phyloP scores from a whole-genome alignment of 345 rosid genomes.

The Turnera subulata region DNA sequence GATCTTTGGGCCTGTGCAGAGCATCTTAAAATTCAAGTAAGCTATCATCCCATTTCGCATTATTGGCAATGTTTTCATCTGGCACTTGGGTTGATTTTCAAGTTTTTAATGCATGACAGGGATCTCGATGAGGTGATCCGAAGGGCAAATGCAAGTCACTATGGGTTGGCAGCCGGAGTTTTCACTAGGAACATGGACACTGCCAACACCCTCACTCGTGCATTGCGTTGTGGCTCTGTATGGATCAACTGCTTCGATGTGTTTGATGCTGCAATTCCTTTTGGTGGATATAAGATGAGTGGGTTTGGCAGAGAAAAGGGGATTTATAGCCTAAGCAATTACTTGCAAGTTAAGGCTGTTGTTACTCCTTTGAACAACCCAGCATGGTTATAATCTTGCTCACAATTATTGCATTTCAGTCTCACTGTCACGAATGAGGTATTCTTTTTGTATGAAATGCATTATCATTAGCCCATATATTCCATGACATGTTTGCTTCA shows the following conservation, averaged over 20 bases:
- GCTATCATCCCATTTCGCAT: neutral
- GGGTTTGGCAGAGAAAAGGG: slow-evolving; percentile 84
- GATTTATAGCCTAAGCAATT: slow-evolving; percentile 56
- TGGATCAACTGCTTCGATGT: slow-evolving; percentile 74
- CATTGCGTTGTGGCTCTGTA: slow-evolving; percentile 56
- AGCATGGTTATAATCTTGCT: slow-evolving; percentile 53
- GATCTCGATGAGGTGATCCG: slow-evolving; percentile 58
- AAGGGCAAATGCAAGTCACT: slow-evolving; percentile 52
- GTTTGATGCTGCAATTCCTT: slow-evolving; percentile 69
- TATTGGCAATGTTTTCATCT: neutral
- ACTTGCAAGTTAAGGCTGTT: slow-evolving; percentile 83
- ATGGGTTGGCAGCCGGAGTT: slow-evolving; percentile 76
- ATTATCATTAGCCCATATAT: neutral
- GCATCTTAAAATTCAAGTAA: slow-evolving; percentile 77
- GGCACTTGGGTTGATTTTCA: neutral
- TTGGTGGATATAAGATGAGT: slow-evolving; percentile 89
- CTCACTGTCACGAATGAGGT: no score
- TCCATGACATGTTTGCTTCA: neutral
- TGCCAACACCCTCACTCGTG: slow-evolving; percentile 58
- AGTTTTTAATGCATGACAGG: slow-evolving; percentile 25
- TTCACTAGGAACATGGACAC: slow-evolving; percentile 68
- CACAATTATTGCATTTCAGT: no score
- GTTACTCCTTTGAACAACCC: slow-evolving; percentile 71
- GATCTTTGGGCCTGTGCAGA: slow-evolving; percentile 83
- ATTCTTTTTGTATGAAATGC: neutral